Conservation (phyloP, 2,329 filamentous ascomycete species). For the Monosporascus sp. region DNA sequence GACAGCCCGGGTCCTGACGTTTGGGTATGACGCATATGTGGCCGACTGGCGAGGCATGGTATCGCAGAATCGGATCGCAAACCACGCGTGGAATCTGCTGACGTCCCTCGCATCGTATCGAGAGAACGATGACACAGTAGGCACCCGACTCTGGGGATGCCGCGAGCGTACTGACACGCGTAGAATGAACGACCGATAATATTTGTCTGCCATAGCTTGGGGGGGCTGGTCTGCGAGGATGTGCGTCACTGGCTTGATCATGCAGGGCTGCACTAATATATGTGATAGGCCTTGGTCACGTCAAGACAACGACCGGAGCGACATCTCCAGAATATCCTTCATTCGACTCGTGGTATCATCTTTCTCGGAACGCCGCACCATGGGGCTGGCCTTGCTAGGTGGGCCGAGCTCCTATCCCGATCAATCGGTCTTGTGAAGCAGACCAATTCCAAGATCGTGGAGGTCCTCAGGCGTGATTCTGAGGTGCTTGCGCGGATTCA, state of each 20-base stretch:
- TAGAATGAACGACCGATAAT: constrained; percentile 26
- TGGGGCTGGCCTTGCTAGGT: constrained; percentile 24
- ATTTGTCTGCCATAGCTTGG: constrained; percentile 34
- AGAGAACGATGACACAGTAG: constrained; percentile 7
- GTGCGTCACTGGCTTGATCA: constrained; percentile 2
- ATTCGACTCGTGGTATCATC: constrained; percentile 23
- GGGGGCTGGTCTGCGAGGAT: constrained; percentile 35
- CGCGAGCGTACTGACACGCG: background rate
- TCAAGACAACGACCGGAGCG: constrained; percentile 13
- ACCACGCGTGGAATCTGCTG: constrained; percentile 28
- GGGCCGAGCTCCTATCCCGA: constrained; percentile 22
- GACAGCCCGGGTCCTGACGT: constrained; percentile 32
- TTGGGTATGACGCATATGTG: constrained; percentile 35
- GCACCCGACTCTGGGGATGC: too few relatives aligned
- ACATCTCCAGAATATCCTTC: constrained; percentile 18
- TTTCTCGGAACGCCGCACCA: constrained; percentile 34
- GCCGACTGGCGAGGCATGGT: constrained; percentile 8
- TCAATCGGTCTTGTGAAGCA: constrained; percentile 22
- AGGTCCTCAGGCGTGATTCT: constrained; percentile 19
- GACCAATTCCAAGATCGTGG: constrained; percentile 16
- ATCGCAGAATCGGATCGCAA: constrained; percentile 19
- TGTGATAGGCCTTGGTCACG: too few relatives aligned
- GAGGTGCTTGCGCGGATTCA: constrained; percentile 26
- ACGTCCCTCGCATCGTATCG: constrained; percentile 22
- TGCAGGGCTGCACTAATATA: too few relatives aligned